Evolutionary conservation across 306 rosid genomes (phyloP).

Genomic region (Cucumis sativus): DNA sequence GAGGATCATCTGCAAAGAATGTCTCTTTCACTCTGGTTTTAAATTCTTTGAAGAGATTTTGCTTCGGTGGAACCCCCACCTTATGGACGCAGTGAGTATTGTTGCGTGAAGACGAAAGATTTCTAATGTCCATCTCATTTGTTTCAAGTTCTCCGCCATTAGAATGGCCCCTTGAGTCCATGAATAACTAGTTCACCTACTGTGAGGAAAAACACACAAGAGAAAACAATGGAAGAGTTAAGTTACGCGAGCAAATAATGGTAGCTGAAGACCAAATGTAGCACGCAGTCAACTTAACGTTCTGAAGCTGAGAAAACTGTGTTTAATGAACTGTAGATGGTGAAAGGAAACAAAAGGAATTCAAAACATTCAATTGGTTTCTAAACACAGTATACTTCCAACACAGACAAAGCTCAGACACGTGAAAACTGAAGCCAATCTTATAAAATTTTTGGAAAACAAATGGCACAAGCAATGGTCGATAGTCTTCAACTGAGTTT

Average conservation of each 20-base stretch:
- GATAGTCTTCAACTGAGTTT: conserved; percentile 1
- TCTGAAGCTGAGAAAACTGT: not conserved
- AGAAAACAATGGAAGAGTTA: not conserved
- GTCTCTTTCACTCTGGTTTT: conserved; percentile 54
- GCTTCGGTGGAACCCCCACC: conserved; percentile 73
- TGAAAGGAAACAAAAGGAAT: not conserved
- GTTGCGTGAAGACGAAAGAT: conserved; percentile 25
- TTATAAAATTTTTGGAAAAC: not conserved
- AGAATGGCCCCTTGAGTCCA: conserved; percentile 34
- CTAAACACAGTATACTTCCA: not conserved
- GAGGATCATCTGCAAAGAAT: conserved; percentile 80
- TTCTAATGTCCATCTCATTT: conserved; percentile 29
- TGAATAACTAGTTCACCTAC: conserved; percentile 19
- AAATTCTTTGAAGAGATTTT: conserved; percentile 69
- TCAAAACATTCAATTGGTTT: not conserved
- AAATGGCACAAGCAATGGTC: not conserved
- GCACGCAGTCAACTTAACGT: not conserved
- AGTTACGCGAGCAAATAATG: not conserved
- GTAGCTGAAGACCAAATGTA: not conserved
- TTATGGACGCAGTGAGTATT: conserved; percentile 30
- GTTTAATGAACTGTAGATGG: not conserved
- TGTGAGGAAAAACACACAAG: conserved; percentile 4
- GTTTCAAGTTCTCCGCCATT: conserved; percentile 21
- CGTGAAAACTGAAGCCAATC: not conserved
- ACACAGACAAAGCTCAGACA: not conserved